Base-by-base conservation (phyloP, 2,329 filamentous ascomycete species). In the Phialophora verrucosa region DNA sequence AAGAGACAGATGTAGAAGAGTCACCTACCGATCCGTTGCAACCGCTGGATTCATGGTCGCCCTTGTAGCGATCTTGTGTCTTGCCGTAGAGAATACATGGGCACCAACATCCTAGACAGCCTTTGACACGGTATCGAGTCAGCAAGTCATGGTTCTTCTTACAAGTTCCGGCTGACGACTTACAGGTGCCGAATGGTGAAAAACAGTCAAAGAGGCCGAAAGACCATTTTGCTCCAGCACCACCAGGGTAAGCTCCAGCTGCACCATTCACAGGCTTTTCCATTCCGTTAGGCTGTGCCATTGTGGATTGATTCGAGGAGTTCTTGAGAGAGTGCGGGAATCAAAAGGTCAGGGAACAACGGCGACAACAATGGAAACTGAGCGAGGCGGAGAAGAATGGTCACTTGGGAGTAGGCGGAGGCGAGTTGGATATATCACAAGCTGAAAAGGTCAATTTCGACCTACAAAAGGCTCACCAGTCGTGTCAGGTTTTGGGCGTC, bases 81-180 rank as follows among this genome's bases (percentile, higher is more conserved):
- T 73, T 74, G 56, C 76, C 76, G 65, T 73, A 75, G 17, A 78
- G 71, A 44, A 73, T 70, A 67, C 77, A 78, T 27, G 76, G 73
- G 17, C 71, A 74, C 65, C 71, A 77, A 49, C 56, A 73, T 53
- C 65, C 70, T 31, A 73, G 59, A 56, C 74, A 68, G 64, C 75
- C 76, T 78, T n/a, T 11, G n/a, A 20, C 20, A 20, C 47, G 29
- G 2, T 27, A 38, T 25, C 10, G 51, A 17, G 32, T 63, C 29
- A 65, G 58, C 29, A 44, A 35, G 6, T 8, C 27, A n/a, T 23
- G 5, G 12, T 53, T 27, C 5, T n/a, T 8, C 14, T n/a, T n/a
- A 8, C 54, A 12, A 20, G 53, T 11, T 14, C 14, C 20, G 14
- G 47, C 25, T 25, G 35, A 20, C 20, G 38, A 62, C 71, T 55